Evolutionary conservation across 192 early-diverging fungal species (phyloP).

Genomic region (Coemansia sp.): DNA sequence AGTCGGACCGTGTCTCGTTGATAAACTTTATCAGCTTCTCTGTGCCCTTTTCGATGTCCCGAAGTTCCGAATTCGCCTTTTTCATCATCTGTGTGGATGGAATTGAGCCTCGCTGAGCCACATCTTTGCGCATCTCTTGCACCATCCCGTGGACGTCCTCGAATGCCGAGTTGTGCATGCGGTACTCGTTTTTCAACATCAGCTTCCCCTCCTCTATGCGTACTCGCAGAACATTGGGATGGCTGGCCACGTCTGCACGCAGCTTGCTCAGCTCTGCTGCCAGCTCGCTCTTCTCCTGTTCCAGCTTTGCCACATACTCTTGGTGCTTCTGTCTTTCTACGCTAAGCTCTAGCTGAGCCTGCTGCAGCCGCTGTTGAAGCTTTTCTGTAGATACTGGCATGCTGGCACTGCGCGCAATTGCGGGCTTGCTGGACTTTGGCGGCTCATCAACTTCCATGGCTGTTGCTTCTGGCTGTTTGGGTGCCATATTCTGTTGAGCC

Average conservation of each 20-base stretch:
- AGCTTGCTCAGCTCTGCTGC: conserved; percentile 40
- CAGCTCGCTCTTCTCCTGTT: conserved; percentile 5
- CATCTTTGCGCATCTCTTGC: conserved; percentile 72
- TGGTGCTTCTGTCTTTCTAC: conserved; percentile 31
- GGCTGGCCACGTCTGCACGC: conserved; percentile 35
- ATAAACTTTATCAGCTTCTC: conserved; percentile 59
- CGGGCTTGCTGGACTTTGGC: neutral
- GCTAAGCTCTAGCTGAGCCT: conserved; percentile 22
- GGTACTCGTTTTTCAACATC: conserved; percentile 48
- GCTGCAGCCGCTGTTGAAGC: conserved; percentile 11
- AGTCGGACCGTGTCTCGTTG: conserved; percentile 60
- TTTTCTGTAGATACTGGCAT: conserved; percentile 15
- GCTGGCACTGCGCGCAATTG: conserved; percentile 33
- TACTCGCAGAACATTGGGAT: conserved; percentile 39
- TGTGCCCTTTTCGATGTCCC: conserved; percentile 54
- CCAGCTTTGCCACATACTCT: conserved; percentile 3
- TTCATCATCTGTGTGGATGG: conserved; percentile 58
- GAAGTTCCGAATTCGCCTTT: conserved; percentile 56
- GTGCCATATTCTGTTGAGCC: neutral
- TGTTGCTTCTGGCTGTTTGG: neutral
- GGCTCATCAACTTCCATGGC: conserved; percentile 8
- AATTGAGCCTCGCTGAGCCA: conserved; percentile 63
- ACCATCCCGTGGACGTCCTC: conserved; percentile 68
- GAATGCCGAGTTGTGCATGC: conserved; percentile 53
- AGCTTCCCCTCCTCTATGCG: conserved; percentile 61